phyloP scores from a whole-genome alignment of 106 monocot genomes.

The Dendrobium officinale region DNA sequence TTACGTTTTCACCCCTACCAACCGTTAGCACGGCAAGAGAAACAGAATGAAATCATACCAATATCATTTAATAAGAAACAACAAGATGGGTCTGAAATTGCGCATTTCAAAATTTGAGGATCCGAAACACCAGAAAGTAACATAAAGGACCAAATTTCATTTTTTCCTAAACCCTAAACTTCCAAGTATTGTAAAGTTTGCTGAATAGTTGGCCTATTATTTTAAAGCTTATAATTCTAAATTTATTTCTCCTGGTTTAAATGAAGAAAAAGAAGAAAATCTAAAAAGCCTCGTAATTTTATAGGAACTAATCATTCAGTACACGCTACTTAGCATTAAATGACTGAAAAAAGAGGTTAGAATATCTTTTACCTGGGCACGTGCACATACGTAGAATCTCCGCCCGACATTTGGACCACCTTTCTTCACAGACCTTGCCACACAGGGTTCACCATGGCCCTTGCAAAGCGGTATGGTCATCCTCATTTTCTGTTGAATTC shows the following conservation, averaged over 20 bases:
- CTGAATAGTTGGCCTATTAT: neutral
- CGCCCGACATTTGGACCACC: conserved; percentile 82
- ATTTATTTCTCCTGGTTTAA: neutral
- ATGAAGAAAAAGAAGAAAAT: neutral
- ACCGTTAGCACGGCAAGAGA: no score
- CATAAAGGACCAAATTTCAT: no score
- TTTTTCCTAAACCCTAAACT: no score
- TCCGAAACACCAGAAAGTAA: no score
- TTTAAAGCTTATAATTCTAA: neutral
- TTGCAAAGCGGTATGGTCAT: conserved; percentile 84
- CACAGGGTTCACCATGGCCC: conserved; percentile 94
- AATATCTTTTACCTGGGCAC: conserved; percentile 59
- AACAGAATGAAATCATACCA: no score
- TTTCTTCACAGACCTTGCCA: conserved; percentile 87
- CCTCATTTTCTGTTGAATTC: conserved; percentile 86
- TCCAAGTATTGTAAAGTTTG: neutral
- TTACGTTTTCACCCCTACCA: no score
- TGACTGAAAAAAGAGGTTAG: neutral
- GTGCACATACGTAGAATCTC: conserved; percentile 89
- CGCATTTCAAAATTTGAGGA: no score
- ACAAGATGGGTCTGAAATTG: no score
- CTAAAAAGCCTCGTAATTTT: neutral
- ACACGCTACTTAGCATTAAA: neutral
- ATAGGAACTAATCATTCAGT: neutral
- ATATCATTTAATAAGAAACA: no score